phyloP scores from a whole-genome alignment of 2,329 filamentous ascomycete species.

The Penicillium sp. region DNA sequence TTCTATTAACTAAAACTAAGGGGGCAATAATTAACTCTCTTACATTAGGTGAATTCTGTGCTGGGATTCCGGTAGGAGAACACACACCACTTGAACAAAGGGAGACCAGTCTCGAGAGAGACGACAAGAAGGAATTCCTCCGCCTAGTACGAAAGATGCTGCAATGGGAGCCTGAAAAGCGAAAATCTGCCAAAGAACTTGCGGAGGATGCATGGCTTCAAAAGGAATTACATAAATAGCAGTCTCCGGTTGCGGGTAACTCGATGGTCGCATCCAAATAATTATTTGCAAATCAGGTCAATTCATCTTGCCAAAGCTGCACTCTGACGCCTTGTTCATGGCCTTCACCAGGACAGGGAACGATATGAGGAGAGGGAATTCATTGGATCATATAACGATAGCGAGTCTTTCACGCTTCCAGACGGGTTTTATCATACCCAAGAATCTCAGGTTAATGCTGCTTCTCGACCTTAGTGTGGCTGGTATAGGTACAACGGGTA shows the following conservation, averaged over 20 bases:
- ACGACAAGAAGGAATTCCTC: slow-evolving; percentile 37
- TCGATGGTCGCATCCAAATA: too few species aligned
- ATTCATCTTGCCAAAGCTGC: too few species aligned
- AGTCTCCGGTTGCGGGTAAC: not conserved
- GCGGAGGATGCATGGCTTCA: slow-evolving; percentile 34
- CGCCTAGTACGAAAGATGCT: slow-evolving; percentile 41
- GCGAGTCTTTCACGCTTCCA: too few species aligned
- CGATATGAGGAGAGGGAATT: too few species aligned
- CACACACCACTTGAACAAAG: slow-evolving; percentile 36
- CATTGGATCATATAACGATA: too few species aligned
- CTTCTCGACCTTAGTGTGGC: too few species aligned
- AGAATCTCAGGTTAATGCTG: too few species aligned
- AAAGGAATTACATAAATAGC: slow-evolving; percentile 6
- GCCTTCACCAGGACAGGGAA: too few species aligned
- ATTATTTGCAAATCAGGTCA: too few species aligned
- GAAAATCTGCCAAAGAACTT: slow-evolving; percentile 35
- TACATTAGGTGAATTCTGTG: slow-evolving; percentile 33
- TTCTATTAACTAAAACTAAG: not conserved
- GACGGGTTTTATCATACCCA: too few species aligned
- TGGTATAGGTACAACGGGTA: too few species aligned
- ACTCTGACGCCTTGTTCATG: too few species aligned
- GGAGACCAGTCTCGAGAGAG: slow-evolving; percentile 41
- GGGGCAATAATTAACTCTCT: not conserved
- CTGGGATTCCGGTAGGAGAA: slow-evolving; percentile 25
- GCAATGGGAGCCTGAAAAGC: slow-evolving; percentile 38